Conservation (phyloP, 169 alveolate species). For the Eimeria maxima region DNA sequence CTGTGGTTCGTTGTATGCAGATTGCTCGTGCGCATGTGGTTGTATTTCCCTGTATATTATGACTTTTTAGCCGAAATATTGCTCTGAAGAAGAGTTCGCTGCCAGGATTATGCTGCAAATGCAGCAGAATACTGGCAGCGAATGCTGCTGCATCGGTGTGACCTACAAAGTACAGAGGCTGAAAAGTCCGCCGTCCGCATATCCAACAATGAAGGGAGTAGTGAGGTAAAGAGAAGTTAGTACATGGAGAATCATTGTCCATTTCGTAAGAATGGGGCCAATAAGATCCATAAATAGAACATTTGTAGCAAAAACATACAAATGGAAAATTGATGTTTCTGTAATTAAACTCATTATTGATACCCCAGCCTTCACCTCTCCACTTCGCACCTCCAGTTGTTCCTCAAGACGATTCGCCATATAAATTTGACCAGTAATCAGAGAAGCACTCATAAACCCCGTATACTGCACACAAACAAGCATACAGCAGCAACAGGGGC, state of each 20-base stretch:
- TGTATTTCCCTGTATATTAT: no score
- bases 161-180: slow-evolving; percentile 52
- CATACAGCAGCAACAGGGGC: not conserved
- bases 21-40: no score
- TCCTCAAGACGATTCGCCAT: not conserved
- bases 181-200: not conserved
- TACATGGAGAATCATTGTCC: slow-evolving; percentile 22
- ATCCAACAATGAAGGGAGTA: slow-evolving; percentile 40
- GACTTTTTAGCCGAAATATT: no score
- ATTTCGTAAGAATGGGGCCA: slow-evolving; percentile 34
- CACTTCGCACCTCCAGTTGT: not conserved
- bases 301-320: slow-evolving; percentile 12
- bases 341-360: not conserved
- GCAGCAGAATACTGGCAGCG: no score
- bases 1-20: no score
- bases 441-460: slow-evolving; percentile 5
- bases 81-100: no score
- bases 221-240: not conserved
- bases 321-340: not conserved
- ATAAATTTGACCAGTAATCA: not conserved
- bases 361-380: not conserved
- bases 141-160: not conserved
- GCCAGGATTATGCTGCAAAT: no score
- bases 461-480: slow-evolving; percentile 2
- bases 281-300: slow-evolving; percentile 32